Base-by-base conservation (phyloP, 371 early-diverging fungal genomes). In the Rhizopus delemar region DNA sequence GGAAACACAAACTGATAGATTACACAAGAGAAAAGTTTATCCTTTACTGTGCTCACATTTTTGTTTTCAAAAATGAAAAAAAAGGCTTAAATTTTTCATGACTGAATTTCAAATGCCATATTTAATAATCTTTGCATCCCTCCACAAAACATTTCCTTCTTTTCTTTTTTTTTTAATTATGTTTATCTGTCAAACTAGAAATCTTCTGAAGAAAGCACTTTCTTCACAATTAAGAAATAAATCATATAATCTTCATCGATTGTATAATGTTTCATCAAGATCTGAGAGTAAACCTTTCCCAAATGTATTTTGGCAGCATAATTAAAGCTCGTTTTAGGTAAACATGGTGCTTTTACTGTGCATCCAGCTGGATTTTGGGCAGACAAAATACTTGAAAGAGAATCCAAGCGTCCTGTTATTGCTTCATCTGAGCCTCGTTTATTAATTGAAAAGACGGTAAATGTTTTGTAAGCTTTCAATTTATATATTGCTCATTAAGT, bases 311-410 rank as follows among this genome's bases (percentile, higher is more conserved):
- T 45, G 46, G 16, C 13, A 11, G 46, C 46, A 45, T 45, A 45
- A 45, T 39, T 39, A 39, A 39, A 9, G 12, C 39, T 7, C 12
- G 8, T 39, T 39, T 5, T 48, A 48, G 48, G 28, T 29, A 48
- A 48, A 8, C 48, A 48, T 48, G 48, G 48, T 28, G 48, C 48
- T 28, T 48, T 48, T 12, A 48, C 48, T 9, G 48, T 48, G 5
- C 8, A 48, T 29, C 48, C 48, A 5, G 59, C 66, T 35, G 70
- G 63, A 2, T 76, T 72, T 5, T 74, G 79, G 77, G 72, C 68
- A 51, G 76, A 78, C 52, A 69, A 71, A 13, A 63, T 76, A 36
- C 54, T 63, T 15, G 43, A 58, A 3, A 58, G 58, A 54, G 64
- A 63, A 45, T 54, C 45, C 4, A 63, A 63, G 22, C 58, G 58